Conservation (phyloP, 1,284 basidiomycete genomes). For the Rhodotorula sp. region DNA sequence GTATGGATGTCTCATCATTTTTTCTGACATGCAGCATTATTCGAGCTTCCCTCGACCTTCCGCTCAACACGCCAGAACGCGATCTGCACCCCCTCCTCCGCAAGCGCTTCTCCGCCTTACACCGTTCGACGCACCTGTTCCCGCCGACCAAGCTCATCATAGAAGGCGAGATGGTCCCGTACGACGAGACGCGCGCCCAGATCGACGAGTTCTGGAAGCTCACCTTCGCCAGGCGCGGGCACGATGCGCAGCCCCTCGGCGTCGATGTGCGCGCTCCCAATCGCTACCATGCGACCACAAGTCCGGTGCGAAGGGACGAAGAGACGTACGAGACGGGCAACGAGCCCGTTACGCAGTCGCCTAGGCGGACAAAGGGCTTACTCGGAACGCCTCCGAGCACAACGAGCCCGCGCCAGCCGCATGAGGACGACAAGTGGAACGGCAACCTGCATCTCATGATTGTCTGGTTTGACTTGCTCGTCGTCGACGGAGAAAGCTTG, state of each 20-base stretch:
- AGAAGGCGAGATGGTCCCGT: conserved; percentile 87
- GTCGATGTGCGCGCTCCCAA: neutral
- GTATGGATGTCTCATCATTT: no score
- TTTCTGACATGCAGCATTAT: conserved; percentile 58
- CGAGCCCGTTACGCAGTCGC: conserved; percentile 20
- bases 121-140: neutral
- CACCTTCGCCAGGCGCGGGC: conserved; percentile 13
- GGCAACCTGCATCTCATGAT: conserved; percentile 61
- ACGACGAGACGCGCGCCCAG: conserved; percentile 57
- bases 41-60: conserved; percentile 62
- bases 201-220: conserved; percentile 56
- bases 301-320: neutral
- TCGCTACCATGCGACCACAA: conserved; percentile 5
- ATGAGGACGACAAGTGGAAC: neutral
- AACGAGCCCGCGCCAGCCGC: neutral
- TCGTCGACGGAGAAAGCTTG: conserved; percentile 63
- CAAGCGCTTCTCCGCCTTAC: neutral
- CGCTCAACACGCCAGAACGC: conserved; percentile 26
- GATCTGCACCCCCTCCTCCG: conserved; percentile 25
- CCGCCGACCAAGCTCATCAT: conserved; percentile 58
- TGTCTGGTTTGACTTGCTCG: conserved; percentile 79
- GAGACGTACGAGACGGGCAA: conserved; percentile 24
- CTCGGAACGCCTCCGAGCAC: neutral
- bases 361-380: neutral
- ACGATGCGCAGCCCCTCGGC: neutral